Conservation (phyloP, 345 rosid species). For the Crucihimalaya himalaica region DNA sequence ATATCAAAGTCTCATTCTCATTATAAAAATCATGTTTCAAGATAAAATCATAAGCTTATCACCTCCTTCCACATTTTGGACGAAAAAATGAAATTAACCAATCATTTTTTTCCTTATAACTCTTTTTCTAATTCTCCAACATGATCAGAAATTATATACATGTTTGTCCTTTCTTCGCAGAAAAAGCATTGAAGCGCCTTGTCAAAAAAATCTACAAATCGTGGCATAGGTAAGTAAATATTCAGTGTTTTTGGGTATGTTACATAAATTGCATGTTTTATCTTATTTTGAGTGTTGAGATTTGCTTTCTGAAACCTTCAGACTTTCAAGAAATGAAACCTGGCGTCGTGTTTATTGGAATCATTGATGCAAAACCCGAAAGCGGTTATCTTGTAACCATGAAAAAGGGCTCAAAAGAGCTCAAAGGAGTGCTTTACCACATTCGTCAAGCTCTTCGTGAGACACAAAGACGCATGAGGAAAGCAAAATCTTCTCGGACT, state of each 20-base stretch:
- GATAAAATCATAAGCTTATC: too few relatives aligned
- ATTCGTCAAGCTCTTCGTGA: constrained; percentile 38
- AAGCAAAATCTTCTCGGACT: neutral
- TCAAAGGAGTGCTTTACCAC: constrained; percentile 71
- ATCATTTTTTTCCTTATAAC: neutral
- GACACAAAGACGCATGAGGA: constrained; percentile 23
- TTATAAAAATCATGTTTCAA: too few relatives aligned
- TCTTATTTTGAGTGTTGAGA: neutral
- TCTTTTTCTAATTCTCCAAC: neutral
- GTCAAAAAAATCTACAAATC: neutral
- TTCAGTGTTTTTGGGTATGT: too few relatives aligned
- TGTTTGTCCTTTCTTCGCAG: neutral
- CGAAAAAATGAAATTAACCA: constrained; percentile 1
- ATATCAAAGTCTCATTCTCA: too few relatives aligned
- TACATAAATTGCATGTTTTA: too few relatives aligned
- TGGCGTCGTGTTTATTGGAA: constrained; percentile 59
- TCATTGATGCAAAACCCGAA: constrained; percentile 71
- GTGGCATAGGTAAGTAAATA: neutral
- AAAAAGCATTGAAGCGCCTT: constrained; percentile 3
- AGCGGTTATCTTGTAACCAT: constrained; percentile 66
- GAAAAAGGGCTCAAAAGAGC: constrained; percentile 52
- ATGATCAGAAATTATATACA: neutral
- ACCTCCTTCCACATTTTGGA: constrained; percentile 23
- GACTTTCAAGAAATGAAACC: constrained; percentile 37
- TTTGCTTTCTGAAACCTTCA: neutral